A percentile compares a stretch with the other conserved stretches of the same genome.
phyloP scores from a whole-genome alignment of 2,329 filamentous ascomycete genomes.

The Microsporum ferrugineum region DNA sequence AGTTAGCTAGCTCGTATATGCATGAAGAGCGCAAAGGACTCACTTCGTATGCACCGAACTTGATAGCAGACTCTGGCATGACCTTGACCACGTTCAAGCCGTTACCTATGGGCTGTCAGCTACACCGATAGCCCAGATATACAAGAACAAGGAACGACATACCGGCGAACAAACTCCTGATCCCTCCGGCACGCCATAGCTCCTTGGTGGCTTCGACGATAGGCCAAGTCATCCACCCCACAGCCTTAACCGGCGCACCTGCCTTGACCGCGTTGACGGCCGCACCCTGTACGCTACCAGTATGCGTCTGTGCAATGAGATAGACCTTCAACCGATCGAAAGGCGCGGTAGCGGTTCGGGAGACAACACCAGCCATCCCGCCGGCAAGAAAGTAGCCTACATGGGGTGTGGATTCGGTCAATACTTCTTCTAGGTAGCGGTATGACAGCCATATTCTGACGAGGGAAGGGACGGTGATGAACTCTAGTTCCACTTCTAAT shows the following conservation, averaged over 20 bases:
- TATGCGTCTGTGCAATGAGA: conserved; percentile 77
- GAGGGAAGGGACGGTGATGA: conserved; percentile 31
- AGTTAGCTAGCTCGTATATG: background rate
- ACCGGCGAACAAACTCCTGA: conserved; percentile 90
- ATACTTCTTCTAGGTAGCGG: conserved; percentile 35
- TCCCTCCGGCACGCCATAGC: conserved; percentile 73
- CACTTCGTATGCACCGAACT: conserved; percentile 91
- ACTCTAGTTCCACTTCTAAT: conserved; percentile 30
- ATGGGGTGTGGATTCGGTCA: conserved; percentile 37
- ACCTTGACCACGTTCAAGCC: conserved; percentile 95
- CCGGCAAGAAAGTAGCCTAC: conserved; percentile 95
- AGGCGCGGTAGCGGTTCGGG: conserved; percentile 86
- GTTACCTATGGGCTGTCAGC: conserved; percentile 52
- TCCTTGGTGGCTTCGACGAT: conserved; percentile 63
- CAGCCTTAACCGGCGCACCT: conserved; percentile 54
- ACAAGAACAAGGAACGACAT: conserved; percentile 25
- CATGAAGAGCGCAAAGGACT: conserved; percentile 15
- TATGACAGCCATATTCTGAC: conserved; percentile 35
- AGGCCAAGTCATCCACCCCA: conserved; percentile 56
- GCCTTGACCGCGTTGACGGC: conserved; percentile 57
- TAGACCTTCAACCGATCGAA: conserved; percentile 96
- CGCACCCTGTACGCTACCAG: conserved; percentile 39
- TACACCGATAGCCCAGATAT: background rate
- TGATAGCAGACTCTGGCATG: conserved; percentile 96
- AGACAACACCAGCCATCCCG: conserved; percentile 86